Base-by-base conservation (phyloP, 2,329 filamentous ascomycete genomes). In the Ophiocordyceps australis region DNA sequence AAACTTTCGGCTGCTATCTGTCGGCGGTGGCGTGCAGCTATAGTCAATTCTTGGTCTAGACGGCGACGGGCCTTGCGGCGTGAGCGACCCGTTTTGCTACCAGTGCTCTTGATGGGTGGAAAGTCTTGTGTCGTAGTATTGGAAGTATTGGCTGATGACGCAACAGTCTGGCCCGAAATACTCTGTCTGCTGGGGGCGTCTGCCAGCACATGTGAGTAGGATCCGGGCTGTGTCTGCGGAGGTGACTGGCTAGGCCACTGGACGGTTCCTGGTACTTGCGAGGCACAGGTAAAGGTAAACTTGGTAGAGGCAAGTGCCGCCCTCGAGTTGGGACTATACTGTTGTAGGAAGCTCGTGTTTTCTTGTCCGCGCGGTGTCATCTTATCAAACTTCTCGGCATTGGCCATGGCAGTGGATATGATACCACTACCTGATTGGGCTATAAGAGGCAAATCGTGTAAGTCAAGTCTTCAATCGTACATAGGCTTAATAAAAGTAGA, bases 281-380 rank as follows among this genome's bases (percentile, higher is more conserved):
- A 86, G 41, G 91, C 80, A 50, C 83, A 94, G 9, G 82, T 92
- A 45, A 98, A 98, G 8, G 89, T 98, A 47, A 98, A 98, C 39
- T 94, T 82, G 1, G 79, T 77, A 29, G 83, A 81, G 5, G 75
- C 68, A 5, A 79, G 71, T 19, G 65, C 71, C 4, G 65, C 45
- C 39, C 68, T 74, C 30, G 59, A 59, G 5, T 59, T 50, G 12
- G 65, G 55, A 7, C 44, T 42, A 46, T 77, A 71, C 43, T 81
- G 76, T 30, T 81, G 74, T 25, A 91, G 54, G 31, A 85, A 61
- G 47, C 77, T 86, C 34, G 75, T 61, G 49, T 82, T 89, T 43
- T 86, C 79, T 43, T 82, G 74, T 10, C 74, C 77, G 38, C 60
- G 63, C 3, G 67, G 60, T 10, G 67, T 63, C 35, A 71, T 56